Base-by-base conservation (phyloP, 768 basidiomycete genomes). In the Dacryopinax spathularia region DNA sequence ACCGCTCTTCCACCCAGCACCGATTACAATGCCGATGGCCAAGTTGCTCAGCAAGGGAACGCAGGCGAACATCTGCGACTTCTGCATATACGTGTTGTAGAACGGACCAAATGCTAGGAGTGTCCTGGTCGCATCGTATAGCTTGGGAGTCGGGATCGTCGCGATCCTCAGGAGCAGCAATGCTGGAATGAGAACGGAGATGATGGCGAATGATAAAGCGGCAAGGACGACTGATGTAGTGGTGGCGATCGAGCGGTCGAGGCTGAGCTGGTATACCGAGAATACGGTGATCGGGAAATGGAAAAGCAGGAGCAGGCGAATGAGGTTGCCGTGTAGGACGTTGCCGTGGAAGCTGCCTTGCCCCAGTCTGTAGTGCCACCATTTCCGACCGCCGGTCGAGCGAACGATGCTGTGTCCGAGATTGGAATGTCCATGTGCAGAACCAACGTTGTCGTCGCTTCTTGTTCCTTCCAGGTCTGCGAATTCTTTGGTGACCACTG, bases 281-380 rank as follows among this genome's bases (percentile, higher is more conserved):
- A 95, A 95, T 61, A 91, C 82, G 34, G 92, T 95, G 64, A 98
- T 81, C 6, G 95, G 95, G 20, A 97, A 83, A 74, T 99, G 95
- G 76, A 99, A 98, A 34, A 94, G 77, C 36, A 96, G 80, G 41
- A 98, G 82, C 63, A 97, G 78, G 65, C 95, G 88, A 64, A 94
- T 85, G 65, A 97, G 84, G 73, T 96, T 97, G 44, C 95, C 95
- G 67, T 89, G 85, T 62, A 91, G 76, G 60, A 90, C 82, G 67
- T 82, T 87, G 18, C 84, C 81, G 72, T 92, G 90, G 75, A 92
- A 89, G 18, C 88, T 87, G 60, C 84, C 84, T 65, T 87, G 79
- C 68, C 84, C 80, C 34, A 81, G 64, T 3, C 65, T 65, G 34
- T 67, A 64, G 33, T 65, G 33, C 67, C 64, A 66, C 66, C 67